Evolutionary conservation across 1,139 yeast species (phyloP).

Genomic region (Magnusiomyces tetraspermus): DNA sequence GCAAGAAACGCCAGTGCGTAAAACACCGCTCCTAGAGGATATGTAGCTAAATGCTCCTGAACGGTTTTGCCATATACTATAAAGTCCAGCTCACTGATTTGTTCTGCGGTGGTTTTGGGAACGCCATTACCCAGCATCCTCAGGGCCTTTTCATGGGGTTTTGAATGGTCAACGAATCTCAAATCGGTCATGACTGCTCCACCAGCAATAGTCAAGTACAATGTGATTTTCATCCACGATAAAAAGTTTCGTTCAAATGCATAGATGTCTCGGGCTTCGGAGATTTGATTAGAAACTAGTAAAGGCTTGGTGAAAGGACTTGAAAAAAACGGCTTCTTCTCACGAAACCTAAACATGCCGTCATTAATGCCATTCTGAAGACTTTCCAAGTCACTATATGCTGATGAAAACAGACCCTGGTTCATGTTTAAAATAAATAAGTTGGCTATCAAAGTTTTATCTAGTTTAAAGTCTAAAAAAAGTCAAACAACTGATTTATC

Average conservation of each 20-base stretch:
- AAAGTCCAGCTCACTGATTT: neutral
- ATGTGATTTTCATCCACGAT: slow-evolving; percentile 22
- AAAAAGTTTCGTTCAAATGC: slow-evolving; percentile 31
- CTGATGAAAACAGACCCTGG: too few relatives aligned
- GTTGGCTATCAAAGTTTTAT: too few relatives aligned
- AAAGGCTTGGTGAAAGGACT: slow-evolving; percentile 19
- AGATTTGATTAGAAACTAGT: slow-evolving; percentile 24
- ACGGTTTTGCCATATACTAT: neutral
- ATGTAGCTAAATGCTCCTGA: neutral
- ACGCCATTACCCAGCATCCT: neutral
- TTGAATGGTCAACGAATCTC: slow-evolving; percentile 5
- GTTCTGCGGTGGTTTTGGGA: neutral
- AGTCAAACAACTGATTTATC: too few relatives aligned
- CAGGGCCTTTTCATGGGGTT: neutral
- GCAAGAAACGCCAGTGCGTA: neutral
- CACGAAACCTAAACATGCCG: neutral
- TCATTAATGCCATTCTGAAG: neutral
- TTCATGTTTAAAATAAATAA: too few relatives aligned
- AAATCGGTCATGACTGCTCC: slow-evolving; percentile 21
- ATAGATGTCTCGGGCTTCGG: slow-evolving; percentile 32
- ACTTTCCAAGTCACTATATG: neutral
- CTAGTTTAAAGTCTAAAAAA: too few relatives aligned
- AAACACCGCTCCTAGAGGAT: neutral
- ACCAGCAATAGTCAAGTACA: slow-evolving; percentile 27
- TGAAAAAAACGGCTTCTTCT: slow-evolving; percentile 17